phyloP scores from a whole-genome alignment of 345 rosid species.

The Ceriops decandra region DNA sequence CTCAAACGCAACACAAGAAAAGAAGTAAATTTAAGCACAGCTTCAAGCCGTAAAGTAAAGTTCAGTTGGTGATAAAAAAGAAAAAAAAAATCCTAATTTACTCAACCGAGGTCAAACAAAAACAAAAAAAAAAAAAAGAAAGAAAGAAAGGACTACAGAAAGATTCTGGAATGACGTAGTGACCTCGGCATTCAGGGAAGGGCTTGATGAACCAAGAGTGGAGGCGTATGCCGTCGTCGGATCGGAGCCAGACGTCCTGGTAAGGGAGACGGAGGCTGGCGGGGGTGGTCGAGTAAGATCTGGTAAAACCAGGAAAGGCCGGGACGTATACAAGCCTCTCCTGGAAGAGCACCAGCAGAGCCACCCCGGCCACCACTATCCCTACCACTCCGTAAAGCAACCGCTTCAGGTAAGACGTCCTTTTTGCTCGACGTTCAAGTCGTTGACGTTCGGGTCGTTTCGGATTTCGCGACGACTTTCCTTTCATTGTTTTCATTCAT shows the following conservation, averaged over 20 bases:
- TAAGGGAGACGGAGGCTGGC: conserved; percentile 70
- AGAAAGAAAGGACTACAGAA: too few relatives aligned
- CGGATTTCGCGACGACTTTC: not conserved
- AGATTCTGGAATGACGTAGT: not conserved
- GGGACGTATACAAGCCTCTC: conserved; percentile 96
- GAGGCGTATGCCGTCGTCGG: conserved; percentile 87
- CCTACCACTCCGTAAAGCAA: conserved; percentile 89
- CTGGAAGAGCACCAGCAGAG: conserved; percentile 85
- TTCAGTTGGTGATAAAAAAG: not conserved
- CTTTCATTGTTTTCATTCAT: too few relatives aligned
- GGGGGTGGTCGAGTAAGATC: conserved; percentile 77
- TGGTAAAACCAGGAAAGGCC: conserved; percentile 83
- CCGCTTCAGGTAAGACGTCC: conserved; percentile 72
- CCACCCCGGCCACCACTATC: conserved; percentile 82
- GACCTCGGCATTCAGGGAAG: conserved; percentile 78
- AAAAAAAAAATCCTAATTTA: conserved; percentile 21
- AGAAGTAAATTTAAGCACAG: too few relatives aligned
- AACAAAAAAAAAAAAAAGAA: not conserved
- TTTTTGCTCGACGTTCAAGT: conserved; percentile 7
- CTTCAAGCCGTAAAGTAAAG: too few relatives aligned
- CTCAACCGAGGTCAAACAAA: not conserved
- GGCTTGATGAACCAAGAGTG: conserved; percentile 96
- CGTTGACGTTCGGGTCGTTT: not conserved
- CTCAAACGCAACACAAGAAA: too few relatives aligned
- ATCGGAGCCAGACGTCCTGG: conserved; percentile 93